Percentiles rank a stretch among this genome's conserved stretches.
Conservation (phyloP, 2,329 filamentous ascomycete genomes). For the Pseudocercospora pini-densiflorae region DNA sequence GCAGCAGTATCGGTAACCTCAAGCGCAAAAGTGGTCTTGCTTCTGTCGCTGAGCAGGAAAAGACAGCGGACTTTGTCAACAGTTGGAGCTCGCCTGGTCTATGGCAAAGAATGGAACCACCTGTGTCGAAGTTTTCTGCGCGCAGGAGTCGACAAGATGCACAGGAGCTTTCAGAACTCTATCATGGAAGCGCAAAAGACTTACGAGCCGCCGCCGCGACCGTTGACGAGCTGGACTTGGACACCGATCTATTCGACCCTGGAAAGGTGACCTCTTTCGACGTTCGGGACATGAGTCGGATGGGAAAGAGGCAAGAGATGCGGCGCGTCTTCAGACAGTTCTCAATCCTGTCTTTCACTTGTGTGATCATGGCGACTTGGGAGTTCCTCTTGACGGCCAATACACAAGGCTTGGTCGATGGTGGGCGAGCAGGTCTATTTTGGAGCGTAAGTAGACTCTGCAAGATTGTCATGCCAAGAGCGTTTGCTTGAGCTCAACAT, state of each 20-base stretch:
- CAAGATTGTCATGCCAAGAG: not conserved
- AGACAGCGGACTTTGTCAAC: not conserved
- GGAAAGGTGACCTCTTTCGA: constrained; percentile 36
- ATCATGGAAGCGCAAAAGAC: constrained; percentile 4
- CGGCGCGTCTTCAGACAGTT: constrained; percentile 55
- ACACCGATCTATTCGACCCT: constrained; percentile 19
- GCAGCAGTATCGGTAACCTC: not conserved
- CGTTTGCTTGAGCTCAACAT: too few relatives aligned
- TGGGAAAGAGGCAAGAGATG: constrained; percentile 56
- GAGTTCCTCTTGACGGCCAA: constrained; percentile 50
- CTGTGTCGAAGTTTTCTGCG: constrained; percentile 13
- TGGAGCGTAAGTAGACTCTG: constrained; percentile 16
- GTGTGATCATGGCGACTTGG: constrained; percentile 58
- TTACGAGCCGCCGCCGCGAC: not conserved
- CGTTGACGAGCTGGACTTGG: constrained; percentile 15
- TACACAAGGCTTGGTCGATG: constrained; percentile 28
- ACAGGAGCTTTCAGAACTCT: constrained; percentile 12
- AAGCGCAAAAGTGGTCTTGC: not conserved
- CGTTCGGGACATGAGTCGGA: constrained; percentile 50
- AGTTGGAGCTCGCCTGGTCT: not conserved
- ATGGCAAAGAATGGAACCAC: constrained; percentile 6
- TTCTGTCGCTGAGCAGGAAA: not conserved
- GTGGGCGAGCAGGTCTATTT: constrained; percentile 25
- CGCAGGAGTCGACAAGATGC: constrained; percentile 13
- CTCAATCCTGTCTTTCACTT: constrained; percentile 56